A percentile compares a stretch with the other conserved stretches of the same genome.
These are phyloP conservation scores for Pseudevernia furfuracea DNA, from an alignment of 495 filamentous ascomycete species.

Conservation along the genomic window DNA sequence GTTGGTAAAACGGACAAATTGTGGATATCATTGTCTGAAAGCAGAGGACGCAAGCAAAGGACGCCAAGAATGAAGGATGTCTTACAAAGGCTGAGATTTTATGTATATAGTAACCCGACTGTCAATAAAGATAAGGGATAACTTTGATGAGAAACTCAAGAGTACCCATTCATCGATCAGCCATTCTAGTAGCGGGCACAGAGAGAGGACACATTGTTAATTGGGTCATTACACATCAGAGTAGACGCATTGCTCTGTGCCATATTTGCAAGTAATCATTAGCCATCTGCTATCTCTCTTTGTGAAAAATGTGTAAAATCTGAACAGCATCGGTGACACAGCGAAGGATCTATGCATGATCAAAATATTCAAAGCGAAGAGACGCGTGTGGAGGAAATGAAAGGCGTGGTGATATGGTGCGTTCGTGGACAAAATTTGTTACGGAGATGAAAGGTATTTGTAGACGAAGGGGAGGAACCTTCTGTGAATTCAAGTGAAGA, in stretches of 20 bases:
- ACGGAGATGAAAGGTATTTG: background rate
- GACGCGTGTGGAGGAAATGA: background rate
- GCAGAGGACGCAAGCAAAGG: no score
- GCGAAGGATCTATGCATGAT: background rate
- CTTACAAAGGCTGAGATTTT: background rate
- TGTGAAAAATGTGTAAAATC: background rate
- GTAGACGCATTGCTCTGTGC: background rate
- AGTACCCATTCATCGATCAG: background rate
- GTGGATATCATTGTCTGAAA: background rate
- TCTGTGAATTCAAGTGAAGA: background rate
- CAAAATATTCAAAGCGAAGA: background rate
- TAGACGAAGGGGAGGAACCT: background rate
- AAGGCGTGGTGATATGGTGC: background rate
- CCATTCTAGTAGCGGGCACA: background rate
- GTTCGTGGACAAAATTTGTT: background rate
- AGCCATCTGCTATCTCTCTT: background rate
- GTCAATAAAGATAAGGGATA: background rate
- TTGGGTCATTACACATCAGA: background rate
- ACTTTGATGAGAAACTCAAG: background rate
- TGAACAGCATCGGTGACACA: background rate
- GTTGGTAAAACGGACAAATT: background rate
- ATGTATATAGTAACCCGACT: background rate
- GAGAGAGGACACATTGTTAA: background rate
- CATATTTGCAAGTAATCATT: background rate
- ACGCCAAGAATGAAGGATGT: background rate